phyloP scores from a whole-genome alignment of 371 early-diverging fungal genomes.

The Saksenaea oblongispora region DNA sequence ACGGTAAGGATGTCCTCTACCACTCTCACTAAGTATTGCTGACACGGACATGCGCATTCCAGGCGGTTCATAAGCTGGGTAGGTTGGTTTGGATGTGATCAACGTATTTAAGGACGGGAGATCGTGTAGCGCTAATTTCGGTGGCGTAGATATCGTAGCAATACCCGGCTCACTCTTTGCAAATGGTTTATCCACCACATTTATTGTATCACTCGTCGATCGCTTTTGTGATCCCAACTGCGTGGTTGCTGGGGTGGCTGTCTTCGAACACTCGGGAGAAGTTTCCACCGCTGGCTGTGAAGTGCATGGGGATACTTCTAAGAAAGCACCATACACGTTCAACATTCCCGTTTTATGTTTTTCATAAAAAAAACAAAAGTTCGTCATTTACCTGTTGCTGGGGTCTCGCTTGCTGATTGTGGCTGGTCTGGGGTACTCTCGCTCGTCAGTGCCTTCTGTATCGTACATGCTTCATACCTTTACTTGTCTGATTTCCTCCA shows the following conservation, averaged over 20 bases:
- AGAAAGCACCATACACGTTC: not conserved
- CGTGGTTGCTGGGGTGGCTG: not conserved
- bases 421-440: not conserved
- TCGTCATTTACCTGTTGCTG: not conserved
- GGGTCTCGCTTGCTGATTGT: not conserved
- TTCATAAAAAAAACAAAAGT: not conserved
- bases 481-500: not conserved
- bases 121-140: not conserved
- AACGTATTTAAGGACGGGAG: not conserved
- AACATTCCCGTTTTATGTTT: not conserved
- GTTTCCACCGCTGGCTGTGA: not conserved
- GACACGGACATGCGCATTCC: conserved; percentile 25
- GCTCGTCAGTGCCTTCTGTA: not conserved
- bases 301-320: not conserved
- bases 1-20: not conserved
- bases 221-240: not conserved
- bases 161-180: not conserved
- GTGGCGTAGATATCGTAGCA: not conserved
- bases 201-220: not conserved
- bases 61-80: not conserved
- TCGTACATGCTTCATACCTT: not conserved
- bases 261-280: not conserved
- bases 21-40: conserved; percentile 11
- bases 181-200: not conserved
- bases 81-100: not conserved